Evolutionary conservation across 306 rosid genomes (phyloP), one percentile per base, ranked within the genome.

Genomic region (Abrus pulchellus): DNA sequence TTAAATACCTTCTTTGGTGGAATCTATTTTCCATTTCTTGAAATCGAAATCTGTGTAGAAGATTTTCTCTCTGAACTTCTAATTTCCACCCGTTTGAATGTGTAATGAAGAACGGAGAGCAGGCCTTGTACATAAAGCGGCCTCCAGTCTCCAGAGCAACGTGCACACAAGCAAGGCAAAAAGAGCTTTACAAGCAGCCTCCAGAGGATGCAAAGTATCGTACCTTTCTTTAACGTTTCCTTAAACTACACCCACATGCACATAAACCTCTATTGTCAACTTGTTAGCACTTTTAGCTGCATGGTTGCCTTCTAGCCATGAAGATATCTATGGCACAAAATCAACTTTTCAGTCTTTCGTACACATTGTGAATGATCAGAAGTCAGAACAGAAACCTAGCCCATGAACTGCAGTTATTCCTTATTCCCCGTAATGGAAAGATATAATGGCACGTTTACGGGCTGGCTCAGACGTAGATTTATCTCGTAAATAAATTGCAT

Each of bases 151-250:
- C 49, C 13, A 43, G 68, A 76, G 83, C 86, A 83, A 69, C 62
- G 53, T 62, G 70, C 9, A 63, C 68, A 79, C 86, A 88, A 89
- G 86, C 87, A 72, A 85, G 78, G 85, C 28, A 75, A 75, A 14
- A 78, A 71, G 80, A 77, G 82, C 86, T 70, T 71, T 74, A 78
- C 75, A 88, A 80, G 82, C 85, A 79, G 66, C 87, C 72, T 45
- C 67, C 14, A 8, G 69, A 64, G 69, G 79, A 92, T 81, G 91
- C 85, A 86, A 88, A 83, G 93, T 75, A 92, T 92, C 76, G 74
- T 54, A 33, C 43, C 53, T 33, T 11, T 38, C 9, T 44, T 67
- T 67, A 7, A 53, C 40, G 40, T 38, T 33, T 32, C 63, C 56
- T 59, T 33, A 44, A 57, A 53, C 59, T 14, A 43, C 75, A 76